Conservation (phyloP, 2,329 filamentous ascomycete species). For the Monilinia vaccinii-corymbosi region DNA sequence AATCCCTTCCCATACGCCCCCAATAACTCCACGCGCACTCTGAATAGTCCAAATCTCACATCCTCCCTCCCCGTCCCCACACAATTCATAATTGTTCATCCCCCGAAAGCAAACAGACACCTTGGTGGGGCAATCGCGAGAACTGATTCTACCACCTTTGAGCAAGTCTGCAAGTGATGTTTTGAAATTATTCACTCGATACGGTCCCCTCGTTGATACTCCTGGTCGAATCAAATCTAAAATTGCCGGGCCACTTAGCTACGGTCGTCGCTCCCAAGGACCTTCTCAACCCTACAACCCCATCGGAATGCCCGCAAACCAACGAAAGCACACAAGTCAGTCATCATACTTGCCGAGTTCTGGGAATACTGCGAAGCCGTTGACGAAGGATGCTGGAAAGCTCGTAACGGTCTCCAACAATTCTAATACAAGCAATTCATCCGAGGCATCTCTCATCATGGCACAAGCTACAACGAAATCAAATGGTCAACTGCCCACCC, state of each 20-base stretch:
- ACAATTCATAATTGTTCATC: conserved; percentile 11
- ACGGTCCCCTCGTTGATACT: neutral
- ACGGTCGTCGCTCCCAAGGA: conserved; percentile 1
- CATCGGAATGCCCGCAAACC: conserved; percentile 42
- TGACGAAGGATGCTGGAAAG: conserved; percentile 61
- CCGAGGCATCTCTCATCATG: conserved; percentile 42
- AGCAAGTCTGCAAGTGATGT: conserved; percentile 5
- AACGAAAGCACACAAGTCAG: conserved; percentile 40
- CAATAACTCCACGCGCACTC: neutral
- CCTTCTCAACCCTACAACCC: conserved; percentile 2
- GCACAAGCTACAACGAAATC: conserved; percentile 26
- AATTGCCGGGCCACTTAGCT: neutral
- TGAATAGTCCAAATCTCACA: neutral
- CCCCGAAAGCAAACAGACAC: conserved; percentile 17
- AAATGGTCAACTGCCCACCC: conserved; percentile 24
- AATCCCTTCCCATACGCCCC: neutral
- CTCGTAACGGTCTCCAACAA: conserved; percentile 56
- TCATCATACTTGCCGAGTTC: conserved; percentile 43
- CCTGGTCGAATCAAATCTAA: conserved; percentile 5
- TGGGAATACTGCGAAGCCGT: conserved; percentile 50
- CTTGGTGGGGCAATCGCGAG: conserved; percentile 27
- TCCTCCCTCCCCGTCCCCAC: neutral
- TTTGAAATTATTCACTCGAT: neutral
- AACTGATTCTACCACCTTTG: conserved; percentile 8
- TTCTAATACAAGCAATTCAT: conserved; percentile 39